Evolutionary conservation across 2,329 filamentous ascomycete genomes (phyloP).

Genomic region (Botrytis pseudocinerea): DNA sequence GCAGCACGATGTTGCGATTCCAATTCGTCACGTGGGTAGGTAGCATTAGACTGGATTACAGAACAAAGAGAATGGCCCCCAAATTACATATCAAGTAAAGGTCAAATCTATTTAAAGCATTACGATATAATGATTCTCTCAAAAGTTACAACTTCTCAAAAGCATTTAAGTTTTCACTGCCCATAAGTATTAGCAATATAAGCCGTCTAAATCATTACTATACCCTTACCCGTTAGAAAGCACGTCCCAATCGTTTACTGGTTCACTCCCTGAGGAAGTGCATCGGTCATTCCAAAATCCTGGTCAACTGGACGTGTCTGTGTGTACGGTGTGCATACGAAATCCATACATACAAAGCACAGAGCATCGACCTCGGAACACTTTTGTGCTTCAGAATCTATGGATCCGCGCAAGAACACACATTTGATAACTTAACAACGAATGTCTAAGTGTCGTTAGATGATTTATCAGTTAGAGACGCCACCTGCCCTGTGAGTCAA

Average conservation of each 20-base stretch:
- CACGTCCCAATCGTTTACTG: constrained; percentile 22
- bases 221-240: constrained; percentile 2
- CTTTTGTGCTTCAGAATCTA: constrained; percentile 19
- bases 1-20: background rate
- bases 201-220: constrained; percentile 1
- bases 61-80: constrained; percentile 4
- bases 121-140: constrained; percentile 4
- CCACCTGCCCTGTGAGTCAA: constrained; percentile 23
- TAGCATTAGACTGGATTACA: constrained; percentile 11
- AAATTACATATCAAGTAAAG: background rate
- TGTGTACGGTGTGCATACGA: background rate
- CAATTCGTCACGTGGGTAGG: background rate
- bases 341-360: constrained; percentile 23
- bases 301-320: background rate
- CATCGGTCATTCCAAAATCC: constrained; percentile 4
- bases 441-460: constrained; percentile 22
- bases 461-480: constrained; percentile 21
- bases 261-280: background rate
- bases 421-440: background rate
- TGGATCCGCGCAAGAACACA: constrained; percentile 18
- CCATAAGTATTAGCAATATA: background rate
- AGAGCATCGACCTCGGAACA: constrained; percentile 24
- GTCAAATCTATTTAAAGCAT: constrained; percentile 18
- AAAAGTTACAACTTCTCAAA: background rate
- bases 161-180: background rate